These are phyloP conservation scores for Syncephalis plumigaleata DNA, from an alignment of 371 early-diverging fungal species.

Conservation along the genomic window DNA sequence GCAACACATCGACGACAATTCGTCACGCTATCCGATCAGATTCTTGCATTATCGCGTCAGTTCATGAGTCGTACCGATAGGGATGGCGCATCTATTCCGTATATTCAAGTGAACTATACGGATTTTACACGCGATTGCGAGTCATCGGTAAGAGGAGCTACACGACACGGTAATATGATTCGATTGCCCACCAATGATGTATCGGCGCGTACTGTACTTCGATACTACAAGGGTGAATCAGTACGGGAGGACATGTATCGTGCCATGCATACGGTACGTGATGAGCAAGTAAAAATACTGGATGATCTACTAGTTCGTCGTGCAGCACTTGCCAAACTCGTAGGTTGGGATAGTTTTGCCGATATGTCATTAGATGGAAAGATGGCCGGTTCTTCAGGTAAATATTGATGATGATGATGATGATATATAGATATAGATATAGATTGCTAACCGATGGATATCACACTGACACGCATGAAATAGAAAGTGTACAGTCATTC, in stretches of 20 bases:
- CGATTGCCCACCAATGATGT: constrained; percentile 28
- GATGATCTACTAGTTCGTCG: constrained; percentile 59
- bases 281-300: constrained; percentile 37
- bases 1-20: constrained; percentile 42
- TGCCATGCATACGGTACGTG: constrained; percentile 49
- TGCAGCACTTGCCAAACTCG: constrained; percentile 50
- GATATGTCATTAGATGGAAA: constrained; percentile 75
- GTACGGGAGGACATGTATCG: constrained; percentile 53
- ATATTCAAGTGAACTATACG: background rate
- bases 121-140: background rate
- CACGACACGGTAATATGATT: constrained; percentile 11
- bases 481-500: constrained; percentile 69
- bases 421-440: constrained; percentile 6
- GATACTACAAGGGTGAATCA: constrained; percentile 33
- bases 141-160: background rate
- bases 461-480: background rate
- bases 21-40: constrained; percentile 63
- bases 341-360: constrained; percentile 66
- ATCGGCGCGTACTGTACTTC: constrained; percentile 38
- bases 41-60: constrained; percentile 56
- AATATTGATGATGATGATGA: background rate
- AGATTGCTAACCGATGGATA: no score
- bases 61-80: constrained; percentile 32
- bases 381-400: constrained; percentile 79
- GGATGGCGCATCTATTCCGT: background rate